Evolutionary conservation across 148 eudicot genomes (phyloP), one percentile per base, ranked within the genome.

Genomic region (Amaranthus cruentus): DNA sequence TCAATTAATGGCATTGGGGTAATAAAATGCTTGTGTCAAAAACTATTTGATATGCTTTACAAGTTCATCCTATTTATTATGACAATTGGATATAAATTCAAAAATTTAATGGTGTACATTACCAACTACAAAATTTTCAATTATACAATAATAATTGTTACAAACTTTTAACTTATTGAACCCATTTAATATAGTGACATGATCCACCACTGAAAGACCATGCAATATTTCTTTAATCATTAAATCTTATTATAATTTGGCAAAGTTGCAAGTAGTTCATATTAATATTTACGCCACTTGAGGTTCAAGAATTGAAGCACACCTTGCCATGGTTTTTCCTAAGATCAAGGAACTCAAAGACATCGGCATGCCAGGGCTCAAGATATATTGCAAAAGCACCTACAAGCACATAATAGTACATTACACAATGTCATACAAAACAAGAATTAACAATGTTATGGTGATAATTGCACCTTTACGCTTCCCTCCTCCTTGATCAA

Each of bases 271-370:
- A 42, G 2, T 49, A 3, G 5, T 38, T 44, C 2, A 3, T 8
- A 52, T 42, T 7, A 28, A 0, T 11, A 11, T 9, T 18, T 6
- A 49, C n/a, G 56, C 4, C 18, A 44, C 9, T 46, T 28, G 1
- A 60, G 48, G 3, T 42, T 66, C 10, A 48, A 4, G 51, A 51
- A 14, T 42, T 15, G 2, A 5, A 14, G 49, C 61, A 54, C 82
- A 91, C 98, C 97, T 91, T 95, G n/a, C 98, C 98, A 82, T 95
- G 98, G 65, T 91, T 95, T 77, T 91, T 95, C 87, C 93, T 91
- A 62, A 95, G 70, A 76, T 95, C 96, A 42, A 95, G 79, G 70
- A 91, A 95, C 64, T 91, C 96, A 77, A 87, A 88, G 18, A 95
- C 62, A 76, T 95, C 98, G 73, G 97, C 97, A 85, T 95, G 98